These are phyloP conservation scores for Guadua angustifolia DNA, from an alignment of 176 grass and related monocot species.

Conservation along the genomic window DNA sequence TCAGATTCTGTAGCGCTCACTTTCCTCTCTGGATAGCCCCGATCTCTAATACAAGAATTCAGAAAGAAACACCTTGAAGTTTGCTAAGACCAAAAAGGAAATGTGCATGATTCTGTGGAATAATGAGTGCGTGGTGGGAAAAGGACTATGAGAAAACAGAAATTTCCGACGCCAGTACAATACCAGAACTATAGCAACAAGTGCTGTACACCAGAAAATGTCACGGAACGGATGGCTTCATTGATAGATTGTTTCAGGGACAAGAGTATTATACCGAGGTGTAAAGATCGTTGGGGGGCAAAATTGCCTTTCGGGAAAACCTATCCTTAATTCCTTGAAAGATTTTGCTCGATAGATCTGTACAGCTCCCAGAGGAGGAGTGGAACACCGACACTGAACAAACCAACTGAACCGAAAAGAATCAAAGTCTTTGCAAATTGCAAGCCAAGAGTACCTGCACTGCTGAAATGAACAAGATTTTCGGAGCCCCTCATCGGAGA, in stretches of 20 bases:
- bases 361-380: slow-evolving; percentile 47
- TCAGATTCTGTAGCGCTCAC: slow-evolving; percentile 7
- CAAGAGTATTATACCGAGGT: slow-evolving; percentile 38
- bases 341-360: slow-evolving; percentile 52
- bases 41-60: background rate
- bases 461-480: slow-evolving; percentile 22
- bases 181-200: background rate
- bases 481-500: background rate
- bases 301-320: slow-evolving; percentile 44
- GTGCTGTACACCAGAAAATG: slow-evolving; percentile 40
- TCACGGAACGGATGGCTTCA: slow-evolving; percentile 38
- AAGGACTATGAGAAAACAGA: background rate
- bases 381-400: slow-evolving; percentile 50
- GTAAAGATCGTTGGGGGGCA: slow-evolving; percentile 25
- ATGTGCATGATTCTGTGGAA: background rate
- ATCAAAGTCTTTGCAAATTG: slow-evolving; percentile 36
- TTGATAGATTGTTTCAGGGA: slow-evolving; percentile 38
- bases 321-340: slow-evolving; percentile 50
- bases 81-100: background rate
- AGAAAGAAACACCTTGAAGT: background rate
- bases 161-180: slow-evolving; percentile 38
- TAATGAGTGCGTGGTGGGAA: background rate
- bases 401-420: slow-evolving; percentile 46
- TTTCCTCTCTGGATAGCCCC: slow-evolving; percentile 42
- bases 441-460: slow-evolving; percentile 40